Evolutionary conservation across 2,329 filamentous ascomycete genomes (phyloP), one percentile per base, ranked within the genome.

Genomic region (Aureobasidium sp.): DNA sequence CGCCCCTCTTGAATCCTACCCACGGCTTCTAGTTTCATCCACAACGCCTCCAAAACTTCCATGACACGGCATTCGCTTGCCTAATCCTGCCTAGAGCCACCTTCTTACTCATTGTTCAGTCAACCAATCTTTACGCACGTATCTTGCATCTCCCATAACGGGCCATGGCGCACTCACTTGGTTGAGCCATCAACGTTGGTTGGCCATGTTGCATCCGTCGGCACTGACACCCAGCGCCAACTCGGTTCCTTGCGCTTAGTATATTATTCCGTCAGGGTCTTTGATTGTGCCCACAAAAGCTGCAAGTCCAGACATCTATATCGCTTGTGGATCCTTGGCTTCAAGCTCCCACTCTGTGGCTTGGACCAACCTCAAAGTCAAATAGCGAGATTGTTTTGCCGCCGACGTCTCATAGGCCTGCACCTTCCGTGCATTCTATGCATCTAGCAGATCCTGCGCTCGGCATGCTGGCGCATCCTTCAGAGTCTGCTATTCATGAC

Each of bases 321-420:
- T 57, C 41, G 37, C 53, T 42, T 44, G 53, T 57, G 53, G 53
- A 45, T 39, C 30, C 29, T 45, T 57, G 53, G 21, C 39, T 57
- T 27, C n/a, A 11, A 36, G 32, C n/a, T 29, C 10, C 37, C n/a
- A 21, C 30, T 57, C n/a, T 45, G 53, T 45, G 53, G 29, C 53
- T 57, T 57, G 39, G 13, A 44, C 27, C 39, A 45, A 44, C 34
- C 53, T 45, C 27, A 21, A 57, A 57, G 39, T 57, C 41, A 36
- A 57, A 45, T 34, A 45, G 39, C 53, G 53, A 57, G n/a, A 44
- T 57, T 57, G 53, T 57, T 45, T 25, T 30, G 41, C 39, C 53
- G 39, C 30, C 39, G 41, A 57, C 39, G 39, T 44, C 53, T 57
- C 53, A 45, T 57, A 45, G 53, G 29, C 30, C 53, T 57, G 53